Base-by-base conservation (phyloP, 345 rosid genomes). In the Pistacia atlantica region DNA sequence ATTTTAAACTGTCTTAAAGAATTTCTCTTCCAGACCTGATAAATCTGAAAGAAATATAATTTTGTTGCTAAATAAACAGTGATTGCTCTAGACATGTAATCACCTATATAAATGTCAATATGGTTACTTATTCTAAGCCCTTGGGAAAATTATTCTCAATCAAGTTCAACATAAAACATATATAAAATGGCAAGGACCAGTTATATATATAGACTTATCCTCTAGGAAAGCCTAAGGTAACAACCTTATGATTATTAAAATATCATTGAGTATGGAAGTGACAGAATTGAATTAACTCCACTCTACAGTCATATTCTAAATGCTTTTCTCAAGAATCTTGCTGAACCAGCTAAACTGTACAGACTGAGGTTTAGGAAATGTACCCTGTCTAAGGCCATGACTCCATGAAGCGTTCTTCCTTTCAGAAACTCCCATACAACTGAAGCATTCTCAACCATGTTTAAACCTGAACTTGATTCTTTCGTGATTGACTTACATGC, bases 321-420 rank as follows among this genome's bases (percentile, higher is more conserved):
- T 77, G 35, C 20, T 14, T 25, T 18, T 14, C 28, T 2, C 9
- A 38, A 18, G 35, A 69, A 57, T 58, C 25, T 5, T 17, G n/a
- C 55, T 46, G n/a, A 61, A 70, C 64, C 1, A 20, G 61, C 37
- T 48, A 71, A 74, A 75, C 20, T 35, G 59, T 71, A 51, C n/a
- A 59, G 49, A 68, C 22, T 35, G 51, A 80, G 68, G 72, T 46
- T 74, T 46, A 67, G 31, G 61, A 66, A 70, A 62, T 71, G 33
- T 88, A 88, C 95, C 80, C 90, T 89, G 67, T 91, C 93, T 79
- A 91, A 86, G 75, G 91, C 87, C 85, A 80, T 56, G 55, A 91
- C 76, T 33, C 89, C 91, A 51, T 87, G 93, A 78, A 91, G 89
- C 75, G 78, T 88, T 82, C 87, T 83, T 83, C 87, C 87, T 75